Conservation (phyloP, 495 filamentous ascomycete genomes). For the Podospora comata region DNA sequence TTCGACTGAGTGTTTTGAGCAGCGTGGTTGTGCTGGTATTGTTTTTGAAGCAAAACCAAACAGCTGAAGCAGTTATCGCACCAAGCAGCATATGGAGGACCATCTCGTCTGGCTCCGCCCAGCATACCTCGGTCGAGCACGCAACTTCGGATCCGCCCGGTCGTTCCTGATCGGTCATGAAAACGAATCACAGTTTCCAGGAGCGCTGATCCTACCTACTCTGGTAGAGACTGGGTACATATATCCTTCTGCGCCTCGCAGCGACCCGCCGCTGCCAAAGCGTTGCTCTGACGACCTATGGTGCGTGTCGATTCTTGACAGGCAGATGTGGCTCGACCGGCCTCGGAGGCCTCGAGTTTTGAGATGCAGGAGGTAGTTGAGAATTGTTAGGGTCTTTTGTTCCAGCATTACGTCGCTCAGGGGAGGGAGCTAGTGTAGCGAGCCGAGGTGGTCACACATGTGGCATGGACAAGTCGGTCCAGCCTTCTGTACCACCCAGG, state of each 20-base stretch:
- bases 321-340: conserved; percentile 10
- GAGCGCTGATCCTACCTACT: conserved; percentile 6
- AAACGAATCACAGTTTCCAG: not conserved
- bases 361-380: conserved; percentile 14
- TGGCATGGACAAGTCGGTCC: not conserved
- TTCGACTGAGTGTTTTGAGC: conserved; percentile 69
- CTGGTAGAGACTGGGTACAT: not conserved
- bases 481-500: not conserved
- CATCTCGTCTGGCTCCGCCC: conserved; percentile 16
- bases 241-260: not conserved
- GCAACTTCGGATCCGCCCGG: conserved; percentile 15
- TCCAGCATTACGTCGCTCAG: not conserved
- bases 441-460: conserved; percentile 1
- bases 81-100: conserved; percentile 7
- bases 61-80: conserved; percentile 18
- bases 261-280: not conserved
- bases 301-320: conserved; percentile 12
- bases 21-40: conserved; percentile 16
- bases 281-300: conserved; percentile 1
- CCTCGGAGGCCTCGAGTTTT: conserved; percentile 11
- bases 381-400: conserved; percentile 23
- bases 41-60: conserved; percentile 21
- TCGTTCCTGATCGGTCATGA: not conserved
- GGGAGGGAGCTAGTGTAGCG: not conserved
- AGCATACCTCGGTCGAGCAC: conserved; percentile 20